Conservation (phyloP, 768 basidiomycete genomes). For the Hericium coralloides region DNA sequence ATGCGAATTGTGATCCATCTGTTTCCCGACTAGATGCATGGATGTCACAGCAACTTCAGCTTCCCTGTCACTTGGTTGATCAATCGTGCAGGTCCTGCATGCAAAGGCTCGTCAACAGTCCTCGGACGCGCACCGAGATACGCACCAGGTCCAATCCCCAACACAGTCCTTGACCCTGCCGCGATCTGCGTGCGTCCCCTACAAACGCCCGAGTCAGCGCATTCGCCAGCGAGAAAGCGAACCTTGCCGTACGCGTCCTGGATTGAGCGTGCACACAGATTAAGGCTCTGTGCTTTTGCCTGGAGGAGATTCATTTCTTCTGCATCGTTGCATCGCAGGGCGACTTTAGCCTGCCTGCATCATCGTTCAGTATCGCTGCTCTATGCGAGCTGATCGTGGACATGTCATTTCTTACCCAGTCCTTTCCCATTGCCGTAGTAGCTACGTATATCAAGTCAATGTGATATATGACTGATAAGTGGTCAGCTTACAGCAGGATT, state of each 20-base stretch:
- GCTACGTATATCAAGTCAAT: conserved; percentile 29
- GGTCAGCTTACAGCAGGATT: conserved; percentile 55
- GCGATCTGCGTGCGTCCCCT: conserved; percentile 85
- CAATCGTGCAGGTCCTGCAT: conserved; percentile 57
- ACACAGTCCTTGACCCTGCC: conserved; percentile 73
- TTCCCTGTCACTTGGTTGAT: conserved; percentile 75
- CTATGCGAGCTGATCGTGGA: too few species aligned
- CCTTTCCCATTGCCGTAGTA: conserved; percentile 82
- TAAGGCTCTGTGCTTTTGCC: conserved; percentile 74
- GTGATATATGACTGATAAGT: not conserved
- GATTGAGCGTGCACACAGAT: conserved; percentile 81
- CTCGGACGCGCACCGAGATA: not conserved
- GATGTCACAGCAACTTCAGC: conserved; percentile 55
- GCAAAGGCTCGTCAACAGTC: not conserved
- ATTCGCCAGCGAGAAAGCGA: not conserved
- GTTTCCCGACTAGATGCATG: too few species aligned
- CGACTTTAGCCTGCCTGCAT: conserved; percentile 88
- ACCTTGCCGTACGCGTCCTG: conserved; percentile 59
- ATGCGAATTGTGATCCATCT: too few species aligned
- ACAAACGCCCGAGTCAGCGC: not conserved
- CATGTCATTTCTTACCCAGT: conserved; percentile 48
- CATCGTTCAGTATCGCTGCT: too few species aligned
- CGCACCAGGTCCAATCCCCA: conserved; percentile 83
- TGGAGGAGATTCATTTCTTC: conserved; percentile 79
- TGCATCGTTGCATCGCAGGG: conserved; percentile 69